phyloP scores from a whole-genome alignment of 352 stramenopile genomes.

The Pythium scleroteichum region DNA sequence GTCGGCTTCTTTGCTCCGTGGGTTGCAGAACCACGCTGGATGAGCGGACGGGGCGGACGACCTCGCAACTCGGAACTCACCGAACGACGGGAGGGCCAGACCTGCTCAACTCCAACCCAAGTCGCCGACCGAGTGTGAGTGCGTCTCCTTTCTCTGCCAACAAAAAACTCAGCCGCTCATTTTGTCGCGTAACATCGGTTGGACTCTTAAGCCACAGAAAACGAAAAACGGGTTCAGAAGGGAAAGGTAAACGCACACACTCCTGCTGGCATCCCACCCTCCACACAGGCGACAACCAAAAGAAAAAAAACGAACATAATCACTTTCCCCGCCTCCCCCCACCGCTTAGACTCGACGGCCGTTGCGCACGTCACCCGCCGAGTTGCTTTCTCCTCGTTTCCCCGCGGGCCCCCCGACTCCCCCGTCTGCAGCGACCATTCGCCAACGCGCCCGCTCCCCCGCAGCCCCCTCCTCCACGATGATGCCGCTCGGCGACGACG shows the following conservation, averaged over 20 bases:
- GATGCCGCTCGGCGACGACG: constrained; percentile 26
- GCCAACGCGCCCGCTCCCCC: constrained; percentile 8
- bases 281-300: constrained; percentile 5
- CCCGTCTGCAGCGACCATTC: constrained; percentile 7
- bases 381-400: neutral
- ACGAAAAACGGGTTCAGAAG: neutral
- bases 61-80: too few species aligned
- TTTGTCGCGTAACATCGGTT: too few species aligned
- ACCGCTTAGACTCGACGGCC: constrained; percentile 22
- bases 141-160: too few species aligned
- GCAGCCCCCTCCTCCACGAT: constrained; percentile 15
- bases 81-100: too few species aligned
- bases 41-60: too few species aligned
- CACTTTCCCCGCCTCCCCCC: constrained; percentile 4
- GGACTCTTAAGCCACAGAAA: too few species aligned
- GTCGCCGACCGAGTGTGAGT: too few species aligned
- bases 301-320: constrained; percentile 24
- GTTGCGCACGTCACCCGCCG: constrained; percentile 30
- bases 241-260: constrained; percentile 11
- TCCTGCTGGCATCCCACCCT: neutral
- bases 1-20: too few species aligned
- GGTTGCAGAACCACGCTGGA: too few species aligned
- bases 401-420: neutral
- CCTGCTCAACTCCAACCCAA: too few species aligned
- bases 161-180: too few species aligned